These are phyloP conservation scores for Selaginella moellendorffii DNA, from an alignment of 75 land plant genomes.

Conservation along the genomic window DNA sequence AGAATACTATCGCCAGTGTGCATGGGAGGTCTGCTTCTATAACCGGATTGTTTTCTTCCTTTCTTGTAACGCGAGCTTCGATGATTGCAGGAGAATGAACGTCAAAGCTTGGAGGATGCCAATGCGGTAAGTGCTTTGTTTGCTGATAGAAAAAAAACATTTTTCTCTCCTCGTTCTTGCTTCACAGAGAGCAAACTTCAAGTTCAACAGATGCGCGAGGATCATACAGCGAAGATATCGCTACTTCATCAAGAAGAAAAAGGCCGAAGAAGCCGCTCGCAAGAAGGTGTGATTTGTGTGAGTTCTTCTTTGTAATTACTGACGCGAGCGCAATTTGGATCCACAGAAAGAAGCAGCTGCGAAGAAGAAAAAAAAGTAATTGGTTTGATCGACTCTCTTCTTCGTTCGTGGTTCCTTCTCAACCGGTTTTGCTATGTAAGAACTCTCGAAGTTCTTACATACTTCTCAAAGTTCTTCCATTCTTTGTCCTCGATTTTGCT, in stretches of 20 bases:
- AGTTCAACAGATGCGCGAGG: not conserved
- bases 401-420: no score
- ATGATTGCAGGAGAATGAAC: not conserved
- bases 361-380: not conserved
- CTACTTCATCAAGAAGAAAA: not conserved
- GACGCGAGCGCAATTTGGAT: no score
- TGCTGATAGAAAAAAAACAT: not conserved
- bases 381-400: no score
- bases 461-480: no score
- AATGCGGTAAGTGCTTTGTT: not conserved
- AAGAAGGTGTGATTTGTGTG: not conserved
- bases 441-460: no score
- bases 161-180: not conserved
- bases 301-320: not conserved
- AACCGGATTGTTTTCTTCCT: no score
- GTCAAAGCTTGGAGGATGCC: not conserved
- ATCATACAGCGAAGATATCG: not conserved
- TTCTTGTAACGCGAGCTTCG: no score
- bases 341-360: constrained; percentile 1
- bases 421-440: no score
- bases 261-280: not conserved
- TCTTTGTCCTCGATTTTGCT: no score
- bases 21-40: not conserved
- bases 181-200: not conserved
- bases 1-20: not conserved